Evolutionary conservation across 2,329 filamentous ascomycete genomes (phyloP), one percentile per base, ranked within the genome.

Genomic region (Thyridium curvatum): DNA sequence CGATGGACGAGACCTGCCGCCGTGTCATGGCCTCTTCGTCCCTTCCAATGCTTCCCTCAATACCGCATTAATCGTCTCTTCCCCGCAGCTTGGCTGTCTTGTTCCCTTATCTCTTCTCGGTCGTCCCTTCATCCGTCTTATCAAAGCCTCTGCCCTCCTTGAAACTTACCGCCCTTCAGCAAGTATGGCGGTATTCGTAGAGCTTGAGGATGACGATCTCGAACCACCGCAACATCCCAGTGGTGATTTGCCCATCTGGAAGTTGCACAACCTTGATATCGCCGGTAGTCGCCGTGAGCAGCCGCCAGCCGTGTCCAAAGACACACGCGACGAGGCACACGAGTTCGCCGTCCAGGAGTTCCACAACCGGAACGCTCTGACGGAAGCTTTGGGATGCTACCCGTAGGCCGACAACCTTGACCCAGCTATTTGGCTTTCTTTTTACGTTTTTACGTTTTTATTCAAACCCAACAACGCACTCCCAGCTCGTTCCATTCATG

Each of bases 361-460:
- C 54, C 73, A 66, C 39, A 80, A 80, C 52, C 59, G 69, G 57
- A 79, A 74, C 64, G 65, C 68, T 50, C 73, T 80, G 62, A 75
- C 77, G 46, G 70, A 73, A 55, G 75, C 76, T 56, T 62, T 84
- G 60, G 75, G 74, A 60, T 82, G 77, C 66, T 83, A 83, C 70
- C 79, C 79, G 79, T 83, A 77, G 69, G 71, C 68, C 58, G 56
- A 52, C 52, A 52, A 51, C 52, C 52, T 53, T 43, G 32, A 16
- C 16, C 35, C 30, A 33, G n/a, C 35, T 35, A 45, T 31, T 34
- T 40, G 30, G 31, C 15, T 36, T 34, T 42, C 29, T 18, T 17
- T 43, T 46, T 38, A 41, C 41, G 40, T 43, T 43, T 49, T 47
- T 42, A n/a, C n/a, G n/a, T 47, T 45, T 46, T 42, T 48, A 43